Evolutionary conservation across 2,329 filamentous ascomycete species (phyloP).

Genomic region (Phialophora verrucosa): DNA sequence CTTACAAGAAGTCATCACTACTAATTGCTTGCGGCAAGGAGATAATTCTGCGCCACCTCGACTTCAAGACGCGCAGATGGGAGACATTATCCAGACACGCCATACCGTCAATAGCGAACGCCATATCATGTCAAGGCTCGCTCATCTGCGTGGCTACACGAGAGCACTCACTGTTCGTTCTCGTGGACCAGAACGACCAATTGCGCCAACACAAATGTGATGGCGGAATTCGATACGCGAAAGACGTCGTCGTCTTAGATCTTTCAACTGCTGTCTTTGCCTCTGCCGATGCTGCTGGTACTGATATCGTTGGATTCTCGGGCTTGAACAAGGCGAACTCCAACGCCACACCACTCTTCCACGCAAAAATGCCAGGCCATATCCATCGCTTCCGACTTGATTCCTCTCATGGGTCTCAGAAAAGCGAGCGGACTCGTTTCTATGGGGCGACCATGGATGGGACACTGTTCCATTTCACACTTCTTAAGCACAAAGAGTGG

Average conservation of each 20-base stretch:
- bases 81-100: conserved; percentile 46
- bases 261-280: conserved; percentile 29
- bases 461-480: conserved; percentile 70
- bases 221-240: conserved; percentile 28
- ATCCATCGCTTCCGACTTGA: conserved; percentile 30
- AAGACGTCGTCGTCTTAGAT: conserved; percentile 30
- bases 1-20: conserved; percentile 51
- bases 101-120: conserved; percentile 57
- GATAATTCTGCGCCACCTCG: conserved; percentile 52
- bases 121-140: conserved; percentile 54
- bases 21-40: conserved; percentile 55
- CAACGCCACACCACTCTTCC: conserved; percentile 29
- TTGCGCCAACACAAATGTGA: conserved; percentile 47
- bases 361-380: conserved; percentile 34
- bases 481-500: conserved; percentile 69
- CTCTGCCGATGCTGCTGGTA: conserved; percentile 21
- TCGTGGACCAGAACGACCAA: conserved; percentile 41
- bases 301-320: conserved; percentile 30
- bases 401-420: conserved; percentile 1
- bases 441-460: conserved; percentile 74
- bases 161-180: conserved; percentile 58
- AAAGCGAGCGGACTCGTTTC: conserved; percentile 43
- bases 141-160: conserved; percentile 62
- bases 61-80: conserved; percentile 51
- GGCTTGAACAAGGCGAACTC: conserved; percentile 27